These are phyloP conservation scores for Laguncularia racemosa DNA, from an alignment of 345 rosid species.

Conservation along the genomic window DNA sequence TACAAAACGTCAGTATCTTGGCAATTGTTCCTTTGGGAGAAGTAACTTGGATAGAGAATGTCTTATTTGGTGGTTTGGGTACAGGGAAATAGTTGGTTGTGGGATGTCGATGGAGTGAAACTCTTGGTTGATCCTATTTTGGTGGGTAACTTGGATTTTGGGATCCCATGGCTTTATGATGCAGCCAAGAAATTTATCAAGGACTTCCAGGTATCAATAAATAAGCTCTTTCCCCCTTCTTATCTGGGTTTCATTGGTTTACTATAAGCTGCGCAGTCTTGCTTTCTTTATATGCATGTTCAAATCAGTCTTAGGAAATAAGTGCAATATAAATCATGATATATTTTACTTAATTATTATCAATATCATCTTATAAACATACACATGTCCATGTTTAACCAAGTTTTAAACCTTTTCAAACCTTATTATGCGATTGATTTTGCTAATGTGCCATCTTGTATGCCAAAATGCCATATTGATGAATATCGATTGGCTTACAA, in stretches of 20 bases:
- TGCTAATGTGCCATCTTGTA: too few species aligned
- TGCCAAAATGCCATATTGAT: too few species aligned
- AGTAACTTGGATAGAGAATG: neutral
- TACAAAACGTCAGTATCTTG: neutral
- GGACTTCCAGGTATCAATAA: conserved; percentile 45
- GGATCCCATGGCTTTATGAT: conserved; percentile 89
- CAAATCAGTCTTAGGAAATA: neutral
- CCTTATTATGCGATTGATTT: too few species aligned
- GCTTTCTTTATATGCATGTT: neutral
- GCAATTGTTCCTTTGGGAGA: neutral
- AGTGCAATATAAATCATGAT: too few species aligned
- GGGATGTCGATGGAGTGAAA: conserved; percentile 68
- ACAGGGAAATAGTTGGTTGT: conserved; percentile 88
- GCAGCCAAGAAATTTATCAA: conserved; percentile 71
- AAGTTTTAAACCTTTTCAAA: too few species aligned
- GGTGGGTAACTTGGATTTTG: conserved; percentile 92
- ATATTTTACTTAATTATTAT: too few species aligned
- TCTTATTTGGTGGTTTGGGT: neutral
- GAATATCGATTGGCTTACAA: too few species aligned
- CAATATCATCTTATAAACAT: too few species aligned
- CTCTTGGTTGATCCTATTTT: conserved; percentile 78
- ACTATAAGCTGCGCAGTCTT: neutral
- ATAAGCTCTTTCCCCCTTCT: conserved; percentile 2
- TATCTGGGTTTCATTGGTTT: neutral
- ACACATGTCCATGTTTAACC: too few species aligned